These are phyloP conservation scores for Zymoseptoria brevis DNA, from an alignment of 2,329 filamentous ascomycete genomes.

Conservation along the genomic window DNA sequence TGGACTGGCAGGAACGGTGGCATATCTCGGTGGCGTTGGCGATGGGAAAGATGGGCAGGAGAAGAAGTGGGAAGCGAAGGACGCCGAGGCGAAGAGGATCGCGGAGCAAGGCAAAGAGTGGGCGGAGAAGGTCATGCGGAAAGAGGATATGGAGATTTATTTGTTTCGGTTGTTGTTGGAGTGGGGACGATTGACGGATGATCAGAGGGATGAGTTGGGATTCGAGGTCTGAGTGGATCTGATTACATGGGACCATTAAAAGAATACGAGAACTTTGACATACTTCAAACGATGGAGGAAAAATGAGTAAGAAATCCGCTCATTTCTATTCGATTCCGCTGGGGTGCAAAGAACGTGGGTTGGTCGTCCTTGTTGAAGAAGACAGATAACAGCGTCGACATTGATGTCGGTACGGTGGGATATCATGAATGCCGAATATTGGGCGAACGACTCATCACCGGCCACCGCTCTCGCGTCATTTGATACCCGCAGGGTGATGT, in stretches of 20 bases:
- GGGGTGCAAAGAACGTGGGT: no score
- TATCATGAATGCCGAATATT: no score
- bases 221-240: constrained; percentile 10
- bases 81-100: constrained; percentile 52
- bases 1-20: constrained; percentile 62
- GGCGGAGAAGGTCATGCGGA: constrained; percentile 55
- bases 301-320: no score
- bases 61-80: constrained; percentile 17
- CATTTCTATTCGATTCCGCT: no score
- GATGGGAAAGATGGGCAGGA: constrained; percentile 36
- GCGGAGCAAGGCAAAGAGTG: constrained; percentile 58
- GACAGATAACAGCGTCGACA: no score
- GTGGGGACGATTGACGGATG: constrained; percentile 64
- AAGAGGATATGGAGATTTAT: constrained; percentile 73
- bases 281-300: no score
- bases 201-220: constrained; percentile 44
- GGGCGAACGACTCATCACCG: no score
- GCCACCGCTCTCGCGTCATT: no score
- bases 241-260: not conserved
- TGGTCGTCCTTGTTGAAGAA: no score
- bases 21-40: constrained; percentile 61
- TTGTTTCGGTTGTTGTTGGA: constrained; percentile 70
- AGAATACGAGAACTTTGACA: no score
- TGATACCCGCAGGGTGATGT: no score
- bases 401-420: no score